These are phyloP conservation scores for Cryptosporidium felis DNA, from an alignment of 169 alveolate genomes.

Conservation along the genomic window DNA sequence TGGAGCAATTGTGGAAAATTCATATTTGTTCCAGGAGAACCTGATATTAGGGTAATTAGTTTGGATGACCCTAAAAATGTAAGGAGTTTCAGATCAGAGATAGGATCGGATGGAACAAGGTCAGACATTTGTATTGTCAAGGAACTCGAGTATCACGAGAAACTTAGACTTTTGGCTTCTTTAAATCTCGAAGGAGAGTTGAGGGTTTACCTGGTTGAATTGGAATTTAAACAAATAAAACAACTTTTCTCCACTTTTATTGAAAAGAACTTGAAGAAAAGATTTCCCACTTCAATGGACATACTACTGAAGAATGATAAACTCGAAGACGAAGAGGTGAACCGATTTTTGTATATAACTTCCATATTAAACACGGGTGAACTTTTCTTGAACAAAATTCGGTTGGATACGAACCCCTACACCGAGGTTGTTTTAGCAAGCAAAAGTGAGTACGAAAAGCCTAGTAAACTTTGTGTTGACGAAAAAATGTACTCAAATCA, in stretches of 20 bases:
- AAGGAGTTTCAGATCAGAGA: background rate
- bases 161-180: background rate
- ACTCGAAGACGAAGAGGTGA: background rate
- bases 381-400: background rate
- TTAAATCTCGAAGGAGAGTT: conserved; percentile 3
- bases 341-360: background rate
- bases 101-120: background rate
- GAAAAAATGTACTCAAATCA: too few species aligned
- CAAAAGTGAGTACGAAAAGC: background rate
- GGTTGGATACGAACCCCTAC: background rate
- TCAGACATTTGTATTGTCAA: conserved; percentile 35
- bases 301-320: too few species aligned
- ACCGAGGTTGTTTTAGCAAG: background rate
- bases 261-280: background rate
- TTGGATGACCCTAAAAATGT: background rate
- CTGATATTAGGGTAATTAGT: conserved; percentile 5
- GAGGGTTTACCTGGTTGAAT: conserved; percentile 4
- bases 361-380: conserved; percentile 25
- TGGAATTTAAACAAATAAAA: background rate
- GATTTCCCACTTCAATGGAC: background rate
- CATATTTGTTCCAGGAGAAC: conserved; percentile 52
- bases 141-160: background rate
- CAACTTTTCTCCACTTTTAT: background rate
- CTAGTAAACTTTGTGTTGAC: too few species aligned
- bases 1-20: conserved; percentile 45